Conservation (phyloP, 805 yeast species). For the Candida patagonica region DNA sequence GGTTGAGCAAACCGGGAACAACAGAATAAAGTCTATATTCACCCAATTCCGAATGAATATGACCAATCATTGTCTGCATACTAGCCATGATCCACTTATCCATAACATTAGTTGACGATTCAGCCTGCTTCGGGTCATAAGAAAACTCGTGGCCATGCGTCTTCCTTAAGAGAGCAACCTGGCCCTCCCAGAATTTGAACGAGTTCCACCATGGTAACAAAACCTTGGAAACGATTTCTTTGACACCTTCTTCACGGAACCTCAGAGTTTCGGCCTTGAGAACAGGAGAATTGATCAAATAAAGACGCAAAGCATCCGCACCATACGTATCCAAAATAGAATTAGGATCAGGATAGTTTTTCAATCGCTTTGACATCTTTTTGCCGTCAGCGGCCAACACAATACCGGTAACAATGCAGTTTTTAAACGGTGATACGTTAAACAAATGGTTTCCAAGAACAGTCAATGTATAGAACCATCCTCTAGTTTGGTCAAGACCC, state of each 20-base stretch:
- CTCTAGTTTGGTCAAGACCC: constrained; percentile 99
- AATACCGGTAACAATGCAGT: constrained; percentile 93
- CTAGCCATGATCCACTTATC: constrained; percentile 96
- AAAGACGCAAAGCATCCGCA: constrained; percentile 95
- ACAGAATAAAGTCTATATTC: constrained; percentile 90
- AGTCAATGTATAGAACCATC: constrained; percentile 97
- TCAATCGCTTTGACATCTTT: constrained; percentile 97
- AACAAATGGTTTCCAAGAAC: constrained; percentile 93
- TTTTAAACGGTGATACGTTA: constrained; percentile 85
- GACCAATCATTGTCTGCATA: constrained; percentile 81
- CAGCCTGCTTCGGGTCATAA: constrained; percentile 38
- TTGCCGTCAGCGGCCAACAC: constrained; percentile 97
- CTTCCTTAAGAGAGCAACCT: constrained; percentile 76
- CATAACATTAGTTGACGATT: constrained; percentile 74
- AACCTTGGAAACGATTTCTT: constrained; percentile 93
- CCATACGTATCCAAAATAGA: constrained; percentile 79
- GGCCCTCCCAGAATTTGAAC: constrained; percentile 91
- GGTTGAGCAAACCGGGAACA: constrained; percentile 79
- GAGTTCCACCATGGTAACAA: constrained; percentile 98
- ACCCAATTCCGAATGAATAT: constrained; percentile 82
- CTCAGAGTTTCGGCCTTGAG: constrained; percentile 93
- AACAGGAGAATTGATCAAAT: constrained; percentile 95
- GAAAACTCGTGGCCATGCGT: constrained; percentile 59
- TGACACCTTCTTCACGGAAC: constrained; percentile 98
- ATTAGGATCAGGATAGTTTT: constrained; percentile 95